Conservation (phyloP, 495 filamentous ascomycete genomes). For the Jackrogersella minutella region DNA sequence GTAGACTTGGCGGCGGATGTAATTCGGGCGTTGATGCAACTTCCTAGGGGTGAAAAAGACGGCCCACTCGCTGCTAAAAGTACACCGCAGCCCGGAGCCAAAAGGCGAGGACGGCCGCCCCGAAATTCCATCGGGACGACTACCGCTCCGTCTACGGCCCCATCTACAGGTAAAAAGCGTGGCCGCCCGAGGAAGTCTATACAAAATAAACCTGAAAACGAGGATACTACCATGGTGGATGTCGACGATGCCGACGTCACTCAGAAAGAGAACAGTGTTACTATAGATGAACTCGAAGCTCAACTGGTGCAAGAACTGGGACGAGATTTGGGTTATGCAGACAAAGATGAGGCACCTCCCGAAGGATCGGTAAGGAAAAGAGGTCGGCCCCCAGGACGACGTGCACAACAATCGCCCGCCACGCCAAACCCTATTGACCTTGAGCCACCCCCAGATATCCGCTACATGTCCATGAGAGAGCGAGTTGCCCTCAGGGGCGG, state of each 20-base stretch:
- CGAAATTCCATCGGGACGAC: slow-evolving; percentile 27
- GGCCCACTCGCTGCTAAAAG: neutral
- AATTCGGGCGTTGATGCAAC: slow-evolving; percentile 39
- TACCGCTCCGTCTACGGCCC: slow-evolving; percentile 25
- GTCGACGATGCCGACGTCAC: slow-evolving; percentile 11
- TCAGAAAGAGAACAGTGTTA: slow-evolving; percentile 28
- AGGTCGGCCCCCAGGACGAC: slow-evolving; percentile 29
- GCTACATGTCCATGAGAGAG: slow-evolving; percentile 56
- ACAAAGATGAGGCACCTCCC: no score
- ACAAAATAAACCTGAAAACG: slow-evolving; percentile 27
- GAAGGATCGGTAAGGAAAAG: slow-evolving; percentile 22
- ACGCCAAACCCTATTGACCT: neutral
- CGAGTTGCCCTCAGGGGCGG: slow-evolving; percentile 55
- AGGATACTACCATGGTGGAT: slow-evolving; percentile 16
- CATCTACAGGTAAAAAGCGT: slow-evolving; percentile 36
- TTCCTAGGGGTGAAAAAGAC: slow-evolving; percentile 5
- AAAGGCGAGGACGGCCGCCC: slow-evolving; percentile 40
- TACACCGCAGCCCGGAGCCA: slow-evolving; percentile 23
- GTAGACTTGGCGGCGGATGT: slow-evolving; percentile 51
- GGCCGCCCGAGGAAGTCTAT: slow-evolving; percentile 42
- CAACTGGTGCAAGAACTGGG: slow-evolving; percentile 38
- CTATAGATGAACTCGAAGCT: slow-evolving; percentile 41
- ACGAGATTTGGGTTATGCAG: no score
- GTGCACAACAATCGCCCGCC: slow-evolving; percentile 6
- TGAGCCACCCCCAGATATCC: slow-evolving; percentile 27